Conservation (phyloP, 352 stramenopile species). For the Phytophthora sojae region DNA sequence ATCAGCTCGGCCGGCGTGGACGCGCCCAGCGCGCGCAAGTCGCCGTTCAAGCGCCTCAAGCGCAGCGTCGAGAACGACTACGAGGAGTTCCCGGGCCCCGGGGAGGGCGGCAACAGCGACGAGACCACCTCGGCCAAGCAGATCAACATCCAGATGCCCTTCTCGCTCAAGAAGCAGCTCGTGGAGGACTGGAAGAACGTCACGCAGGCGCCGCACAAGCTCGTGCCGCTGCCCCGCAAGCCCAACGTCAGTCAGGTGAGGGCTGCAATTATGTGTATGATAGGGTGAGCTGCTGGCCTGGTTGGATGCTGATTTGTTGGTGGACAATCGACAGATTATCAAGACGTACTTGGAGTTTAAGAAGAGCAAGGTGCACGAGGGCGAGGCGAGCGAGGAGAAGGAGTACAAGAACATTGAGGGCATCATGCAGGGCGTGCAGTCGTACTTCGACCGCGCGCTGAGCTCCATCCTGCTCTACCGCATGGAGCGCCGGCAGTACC, state of each 20-base stretch:
- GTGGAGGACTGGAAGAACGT: conserved; percentile 92
- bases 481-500: conserved; percentile 91
- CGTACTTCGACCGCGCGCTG: conserved; percentile 92
- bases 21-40: conserved; percentile 55
- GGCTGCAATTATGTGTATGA: too few relatives aligned
- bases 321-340: conserved; percentile 52
- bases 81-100: conserved; percentile 54
- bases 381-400: conserved; percentile 67
- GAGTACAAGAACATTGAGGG: conserved; percentile 86
- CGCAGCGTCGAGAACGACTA: conserved; percentile 70
- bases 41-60: conserved; percentile 84
- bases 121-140: conserved; percentile 39
- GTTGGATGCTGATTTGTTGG: not conserved
- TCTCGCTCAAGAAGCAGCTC: conserved; percentile 93
- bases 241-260: conserved; percentile 55
- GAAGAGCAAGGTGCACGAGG: conserved; percentile 67
- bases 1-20: conserved; percentile 73
- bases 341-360: conserved; percentile 83
- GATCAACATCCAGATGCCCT: conserved; percentile 86
- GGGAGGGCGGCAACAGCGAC: conserved; percentile 2
- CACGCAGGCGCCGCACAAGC: conserved; percentile 76
- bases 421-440: conserved; percentile 86
- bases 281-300: not conserved
- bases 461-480: conserved; percentile 92
- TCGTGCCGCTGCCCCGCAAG: conserved; percentile 86